Base-by-base conservation (phyloP, 768 basidiomycete species). In the Leccinum fibrillosum region DNA sequence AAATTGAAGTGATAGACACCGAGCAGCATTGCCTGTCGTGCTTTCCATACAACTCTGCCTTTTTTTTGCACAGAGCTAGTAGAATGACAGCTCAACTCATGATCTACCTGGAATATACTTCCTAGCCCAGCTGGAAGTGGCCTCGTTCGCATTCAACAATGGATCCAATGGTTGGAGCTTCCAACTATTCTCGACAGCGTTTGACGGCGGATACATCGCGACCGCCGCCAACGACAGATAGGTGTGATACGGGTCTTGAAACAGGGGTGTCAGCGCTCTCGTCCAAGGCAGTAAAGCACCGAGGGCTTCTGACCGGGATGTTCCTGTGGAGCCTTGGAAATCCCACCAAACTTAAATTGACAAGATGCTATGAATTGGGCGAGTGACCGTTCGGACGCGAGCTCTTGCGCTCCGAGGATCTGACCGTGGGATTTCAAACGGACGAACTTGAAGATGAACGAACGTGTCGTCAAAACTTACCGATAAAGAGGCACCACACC, bases 171-270 rank as follows among this genome's bases (percentile, higher is more conserved):
- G 70, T 26, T 78, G 76, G 11, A 95, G 78, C 30, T 68, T 74
- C 86, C 89, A 89, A 25, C 82, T 75, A 49, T 62, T 32, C 49
- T 67, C 73, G 11, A 72, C 53, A 4, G 66, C 35, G 49, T 60
- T 37, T 67, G 35, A 63, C n/a, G 82, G 80, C 32, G 83, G 76
- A 71, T 82, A 84, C 66, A 95, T 79, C 2, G 92, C 79, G 19
- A 95, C 66, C 0, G 91, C 88, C 0, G 96, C 94, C 35, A 97
- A 75, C 2, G 92, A 85, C 30, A 98, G 78, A 70, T 98, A 98
- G 0, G 95, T 97, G 66, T 99, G 96, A 67, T 93, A 96, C 0
- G 96, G 94, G 76, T 99, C 96, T 89, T 66, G 23, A 32, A 59
- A 59, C 45, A 28, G 2, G 32, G n/a, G 45, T 13, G 62, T 66